These are phyloP conservation scores for Pseudogymnoascus verrucosus DNA, from an alignment of 2,329 filamentous ascomycete genomes.

Conservation along the genomic window DNA sequence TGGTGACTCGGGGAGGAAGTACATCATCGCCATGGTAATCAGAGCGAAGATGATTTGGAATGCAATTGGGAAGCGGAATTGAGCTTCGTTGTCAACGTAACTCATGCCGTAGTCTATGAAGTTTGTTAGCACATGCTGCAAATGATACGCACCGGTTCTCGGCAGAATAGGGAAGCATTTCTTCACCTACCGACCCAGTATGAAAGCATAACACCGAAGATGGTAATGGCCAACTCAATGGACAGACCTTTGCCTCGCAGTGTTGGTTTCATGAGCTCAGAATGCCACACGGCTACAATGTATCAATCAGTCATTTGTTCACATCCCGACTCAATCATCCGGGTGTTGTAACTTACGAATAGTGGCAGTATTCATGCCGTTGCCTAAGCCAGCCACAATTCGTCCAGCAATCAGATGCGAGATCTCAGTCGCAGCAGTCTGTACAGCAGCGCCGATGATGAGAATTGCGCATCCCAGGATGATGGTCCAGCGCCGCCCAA, in stretches of 20 bases:
- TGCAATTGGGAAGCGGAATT: conserved; percentile 45
- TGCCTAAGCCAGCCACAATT: conserved; percentile 38
- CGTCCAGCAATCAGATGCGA: conserved; percentile 37
- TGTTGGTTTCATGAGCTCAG: conserved; percentile 34
- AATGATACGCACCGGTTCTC: conserved; percentile 22
- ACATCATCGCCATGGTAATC: conserved; percentile 26
- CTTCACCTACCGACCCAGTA: conserved; percentile 28
- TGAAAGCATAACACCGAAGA: conserved; percentile 28
- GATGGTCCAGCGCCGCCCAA: conserved; percentile 36
- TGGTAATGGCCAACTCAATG: conserved; percentile 32
- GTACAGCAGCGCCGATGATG: conserved; percentile 36
- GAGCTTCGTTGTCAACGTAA: conserved; percentile 29
- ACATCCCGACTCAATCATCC: conserved; percentile 14
- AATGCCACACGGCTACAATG: conserved; percentile 42
- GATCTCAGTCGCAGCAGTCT: conserved; percentile 33
- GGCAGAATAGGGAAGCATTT: conserved; percentile 11
- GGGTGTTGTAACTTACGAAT: conserved; percentile 22
- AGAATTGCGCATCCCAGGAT: conserved; percentile 35
- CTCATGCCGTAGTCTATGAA: conserved; percentile 32
- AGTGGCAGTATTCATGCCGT: conserved; percentile 42
- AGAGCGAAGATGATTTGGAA: conserved; percentile 37
- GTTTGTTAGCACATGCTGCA: conserved; percentile 18
- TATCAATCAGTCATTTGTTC: conserved; percentile 19
- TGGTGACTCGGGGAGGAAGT: conserved; percentile 32
- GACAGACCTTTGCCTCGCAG: conserved; percentile 31